Percentiles rank a stretch among this genome's conserved stretches.
phyloP scores from a whole-genome alignment of 208 protist genomes.

The Crithidia brevicula region DNA sequence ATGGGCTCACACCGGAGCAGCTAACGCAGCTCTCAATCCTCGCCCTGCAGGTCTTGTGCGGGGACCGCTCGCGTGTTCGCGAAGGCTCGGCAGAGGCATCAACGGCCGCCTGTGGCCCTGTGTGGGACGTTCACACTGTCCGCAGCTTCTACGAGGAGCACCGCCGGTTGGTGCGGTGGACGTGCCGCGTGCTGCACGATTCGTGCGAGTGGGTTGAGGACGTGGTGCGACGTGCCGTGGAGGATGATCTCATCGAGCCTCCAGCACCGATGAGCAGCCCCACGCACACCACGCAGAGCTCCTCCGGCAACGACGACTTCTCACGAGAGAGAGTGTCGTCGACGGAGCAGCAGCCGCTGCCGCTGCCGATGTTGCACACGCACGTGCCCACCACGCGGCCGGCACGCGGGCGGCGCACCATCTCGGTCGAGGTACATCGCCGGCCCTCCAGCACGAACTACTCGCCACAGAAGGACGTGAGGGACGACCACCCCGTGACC shows the following conservation, averaged over 20 bases:
- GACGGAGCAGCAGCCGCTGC: neutral
- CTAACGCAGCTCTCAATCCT: constrained; percentile 20
- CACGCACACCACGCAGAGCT: neutral
- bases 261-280: neutral
- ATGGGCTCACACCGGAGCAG: constrained; percentile 9
- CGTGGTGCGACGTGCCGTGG: constrained; percentile 26
- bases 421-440: constrained; percentile 1
- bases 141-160: constrained; percentile 31
- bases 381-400: neutral
- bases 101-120: constrained; percentile 31
- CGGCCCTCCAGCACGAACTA: constrained; percentile 1
- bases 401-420: neutral
- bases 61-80: constrained; percentile 29
- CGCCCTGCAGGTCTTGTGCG: constrained; percentile 37
- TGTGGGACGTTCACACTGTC: constrained; percentile 41
- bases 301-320: neutral
- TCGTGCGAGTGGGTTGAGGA: constrained; percentile 38
- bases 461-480: neutral
- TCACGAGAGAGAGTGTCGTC: neutral
- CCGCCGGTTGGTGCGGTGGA: constrained; percentile 20
- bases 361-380: neutral
- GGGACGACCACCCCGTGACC: neutral
- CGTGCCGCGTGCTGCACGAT: constrained; percentile 20
- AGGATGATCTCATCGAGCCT: constrained; percentile 17
- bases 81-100: constrained; percentile 37